A percentile compares a stretch with the other conserved stretches of the same genome.
phyloP scores from a whole-genome alignment of 768 basidiomycete genomes.

The Ramaria sp. region DNA sequence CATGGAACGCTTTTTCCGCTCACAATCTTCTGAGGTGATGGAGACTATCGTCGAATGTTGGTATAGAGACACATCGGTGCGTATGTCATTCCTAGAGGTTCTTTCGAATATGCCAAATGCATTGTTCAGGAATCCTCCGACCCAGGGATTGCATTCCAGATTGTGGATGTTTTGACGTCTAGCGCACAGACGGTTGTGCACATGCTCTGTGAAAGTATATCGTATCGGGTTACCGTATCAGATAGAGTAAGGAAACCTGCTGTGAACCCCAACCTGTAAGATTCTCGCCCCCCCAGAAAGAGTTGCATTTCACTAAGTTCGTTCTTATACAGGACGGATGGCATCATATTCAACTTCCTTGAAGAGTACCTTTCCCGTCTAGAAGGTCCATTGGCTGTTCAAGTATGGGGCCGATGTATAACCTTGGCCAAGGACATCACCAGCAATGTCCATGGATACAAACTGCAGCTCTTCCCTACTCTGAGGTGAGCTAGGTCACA shows the following conservation, averaged over 20 bases:
- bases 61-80: slow-evolving; percentile 44
- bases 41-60: slow-evolving; percentile 80
- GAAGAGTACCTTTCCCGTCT: slow-evolving; percentile 75
- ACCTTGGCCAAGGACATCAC: slow-evolving; percentile 70
- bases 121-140: slow-evolving; percentile 11
- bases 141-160: slow-evolving; percentile 52
- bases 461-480: slow-evolving; percentile 56
- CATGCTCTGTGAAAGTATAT: slow-evolving; percentile 79
- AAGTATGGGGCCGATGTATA: slow-evolving; percentile 80
- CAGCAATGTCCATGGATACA: slow-evolving; percentile 55
- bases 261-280: slow-evolving; percentile 52
- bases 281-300: not conserved
- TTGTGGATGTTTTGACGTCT: slow-evolving; percentile 72
- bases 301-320: not conserved
- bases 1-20: slow-evolving; percentile 77
- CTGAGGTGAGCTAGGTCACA: slow-evolving; percentile 39
- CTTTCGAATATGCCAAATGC: not conserved
- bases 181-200: slow-evolving; percentile 83
- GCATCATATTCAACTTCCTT: slow-evolving; percentile 70
- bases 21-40: slow-evolving; percentile 69
- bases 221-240: slow-evolving; percentile 40
- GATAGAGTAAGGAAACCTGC: slow-evolving; percentile 53
- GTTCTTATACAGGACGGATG: slow-evolving; percentile 43
- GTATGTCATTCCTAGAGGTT: slow-evolving; percentile 15
- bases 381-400: slow-evolving; percentile 85